phyloP scores from a whole-genome alignment of 306 rosid species.

The Sindora glabra region DNA sequence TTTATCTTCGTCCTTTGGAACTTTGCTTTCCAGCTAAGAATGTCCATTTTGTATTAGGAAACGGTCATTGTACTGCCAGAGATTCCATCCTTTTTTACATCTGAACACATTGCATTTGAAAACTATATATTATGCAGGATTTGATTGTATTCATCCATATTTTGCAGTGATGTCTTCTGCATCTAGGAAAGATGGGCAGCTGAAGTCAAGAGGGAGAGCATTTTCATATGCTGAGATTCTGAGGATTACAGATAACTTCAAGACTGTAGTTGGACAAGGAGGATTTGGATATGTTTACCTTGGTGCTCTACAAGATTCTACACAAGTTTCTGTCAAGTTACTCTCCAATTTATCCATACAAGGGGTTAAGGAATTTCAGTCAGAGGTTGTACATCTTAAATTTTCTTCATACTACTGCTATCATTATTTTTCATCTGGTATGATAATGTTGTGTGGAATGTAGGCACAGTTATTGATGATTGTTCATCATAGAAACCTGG shows the following conservation, averaged over 20 bases:
- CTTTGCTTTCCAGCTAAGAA: too few species aligned
- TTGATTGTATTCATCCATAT: background rate
- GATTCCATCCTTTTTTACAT: background rate
- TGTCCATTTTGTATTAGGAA: too few species aligned
- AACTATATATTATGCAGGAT: background rate
- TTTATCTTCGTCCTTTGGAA: too few species aligned
- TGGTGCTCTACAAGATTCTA: too few species aligned
- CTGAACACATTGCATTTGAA: background rate
- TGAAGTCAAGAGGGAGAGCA: background rate
- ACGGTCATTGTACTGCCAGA: too few species aligned
- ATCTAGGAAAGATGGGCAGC: background rate
- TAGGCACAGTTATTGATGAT: too few species aligned
- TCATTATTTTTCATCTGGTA: too few species aligned
- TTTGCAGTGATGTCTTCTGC: background rate
- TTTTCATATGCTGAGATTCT: background rate
- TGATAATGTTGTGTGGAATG: background rate
- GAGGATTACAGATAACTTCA: conserved; percentile 13
- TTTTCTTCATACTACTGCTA: background rate
- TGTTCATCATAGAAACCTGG: too few species aligned
- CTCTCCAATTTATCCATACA: conserved; percentile 19
- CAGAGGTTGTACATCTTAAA: background rate
- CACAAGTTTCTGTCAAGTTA: conserved; percentile 24
- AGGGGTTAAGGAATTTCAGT: conserved; percentile 25
- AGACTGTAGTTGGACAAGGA: conserved; percentile 27
- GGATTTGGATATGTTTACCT: conserved; percentile 43